These are phyloP conservation scores for Rhizopogon rudus DNA, from an alignment of 768 basidiomycete genomes.

Conservation along the genomic window DNA sequence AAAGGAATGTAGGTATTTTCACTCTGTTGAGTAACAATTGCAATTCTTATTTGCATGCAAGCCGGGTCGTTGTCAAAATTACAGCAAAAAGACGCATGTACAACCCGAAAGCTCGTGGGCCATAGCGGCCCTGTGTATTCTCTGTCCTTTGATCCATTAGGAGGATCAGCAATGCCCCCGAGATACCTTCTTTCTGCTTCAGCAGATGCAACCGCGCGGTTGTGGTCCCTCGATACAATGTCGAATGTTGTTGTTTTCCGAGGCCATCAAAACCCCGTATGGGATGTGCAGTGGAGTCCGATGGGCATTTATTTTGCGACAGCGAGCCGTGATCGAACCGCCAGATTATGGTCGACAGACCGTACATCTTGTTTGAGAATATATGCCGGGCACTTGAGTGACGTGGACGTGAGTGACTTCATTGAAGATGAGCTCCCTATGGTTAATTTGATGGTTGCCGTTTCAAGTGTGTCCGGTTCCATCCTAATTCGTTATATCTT, in stretches of 20 bases:
- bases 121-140: conserved; percentile 97
- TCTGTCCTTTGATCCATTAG: conserved; percentile 87
- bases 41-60: conserved; percentile 20
- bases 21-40: background rate
- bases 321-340: conserved; percentile 89
- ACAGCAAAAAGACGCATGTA: conserved; percentile 70
- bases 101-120: conserved; percentile 92
- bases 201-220: conserved; percentile 82
- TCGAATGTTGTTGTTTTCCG: conserved; percentile 91
- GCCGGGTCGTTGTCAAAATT: conserved; percentile 56
- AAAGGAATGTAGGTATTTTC: conserved; percentile 56
- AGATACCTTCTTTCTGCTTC: conserved; percentile 88
- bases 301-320: conserved; percentile 99
- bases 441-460: conserved; percentile 1
- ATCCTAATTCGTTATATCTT: conserved; percentile 95
- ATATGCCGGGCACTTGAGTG: conserved; percentile 93
- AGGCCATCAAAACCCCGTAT: conserved; percentile 95
- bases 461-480: conserved; percentile 85
- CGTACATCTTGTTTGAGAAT: conserved; percentile 80
- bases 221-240: conserved; percentile 97
- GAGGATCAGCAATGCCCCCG: conserved; percentile 82
- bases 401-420: conserved; percentile 80
- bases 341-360: conserved; percentile 95
- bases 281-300: conserved; percentile 99
- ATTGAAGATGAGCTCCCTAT: background rate